A percentile compares a stretch with the other conserved stretches of the same genome.
phyloP scores from a whole-genome alignment of 2,329 filamentous ascomycete genomes.

The Aureobasidium sp. region DNA sequence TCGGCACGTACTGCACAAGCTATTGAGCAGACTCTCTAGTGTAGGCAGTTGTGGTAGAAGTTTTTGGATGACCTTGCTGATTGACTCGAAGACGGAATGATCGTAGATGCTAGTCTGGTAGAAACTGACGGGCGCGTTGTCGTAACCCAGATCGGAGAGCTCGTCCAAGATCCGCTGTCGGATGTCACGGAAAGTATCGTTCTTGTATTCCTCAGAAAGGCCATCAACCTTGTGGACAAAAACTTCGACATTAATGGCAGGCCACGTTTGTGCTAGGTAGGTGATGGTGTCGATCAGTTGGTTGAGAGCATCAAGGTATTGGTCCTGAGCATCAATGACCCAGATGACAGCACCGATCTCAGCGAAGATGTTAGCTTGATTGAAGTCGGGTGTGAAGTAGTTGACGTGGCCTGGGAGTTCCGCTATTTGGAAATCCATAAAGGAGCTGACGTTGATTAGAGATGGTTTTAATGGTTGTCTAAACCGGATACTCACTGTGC shows the following conservation, averaged over 20 bases:
- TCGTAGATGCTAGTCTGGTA: constrained; percentile 98
- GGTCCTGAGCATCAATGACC: constrained; percentile 98
- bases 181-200: constrained; percentile 93
- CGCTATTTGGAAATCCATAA: constrained; percentile 99
- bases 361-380: constrained; percentile 88
- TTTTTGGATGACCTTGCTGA: constrained; percentile 97
- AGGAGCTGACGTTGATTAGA: constrained; percentile 57
- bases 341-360: constrained; percentile 92
- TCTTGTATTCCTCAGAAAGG: constrained; percentile 92
- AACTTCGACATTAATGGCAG: constrained; percentile 92
- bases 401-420: constrained; percentile 94
- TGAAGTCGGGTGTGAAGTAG: constrained; percentile 81
- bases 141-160: constrained; percentile 83
- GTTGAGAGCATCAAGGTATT: constrained; percentile 86
- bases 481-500: constrained; percentile 63
- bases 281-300: constrained; percentile 84
- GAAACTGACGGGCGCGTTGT: constrained; percentile 89
- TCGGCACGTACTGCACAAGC: constrained; percentile 83
- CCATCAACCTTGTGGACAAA: constrained; percentile 99
- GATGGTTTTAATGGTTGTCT: background rate
- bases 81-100: constrained; percentile 96
- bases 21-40: constrained; percentile 88
- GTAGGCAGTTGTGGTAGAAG: constrained; percentile 89
- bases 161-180: constrained; percentile 95
- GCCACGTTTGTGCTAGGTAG: constrained; percentile 79